These are phyloP conservation scores for Malbranchea zuffiana DNA, from an alignment of 2,329 filamentous ascomycete genomes.

Conservation along the genomic window DNA sequence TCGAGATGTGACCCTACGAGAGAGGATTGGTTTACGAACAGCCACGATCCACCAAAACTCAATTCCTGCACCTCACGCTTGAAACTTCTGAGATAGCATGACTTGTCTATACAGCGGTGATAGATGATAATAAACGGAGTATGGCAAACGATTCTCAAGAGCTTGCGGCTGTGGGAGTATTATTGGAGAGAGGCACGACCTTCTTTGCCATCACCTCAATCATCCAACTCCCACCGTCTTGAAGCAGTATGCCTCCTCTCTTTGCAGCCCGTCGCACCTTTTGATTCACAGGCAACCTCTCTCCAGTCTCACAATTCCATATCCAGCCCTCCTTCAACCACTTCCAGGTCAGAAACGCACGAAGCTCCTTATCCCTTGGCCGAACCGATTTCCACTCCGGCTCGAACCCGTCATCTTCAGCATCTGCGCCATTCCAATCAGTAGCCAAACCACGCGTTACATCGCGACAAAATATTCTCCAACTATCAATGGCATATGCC, in stretches of 20 bases:
- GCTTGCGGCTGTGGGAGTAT: too few species aligned
- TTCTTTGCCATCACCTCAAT: slow-evolving; percentile 23
- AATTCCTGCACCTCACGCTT: too few species aligned
- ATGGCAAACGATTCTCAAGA: too few species aligned
- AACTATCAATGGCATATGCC: slow-evolving; percentile 75
- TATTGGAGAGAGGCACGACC: too few species aligned
- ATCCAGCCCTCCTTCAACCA: slow-evolving; percentile 79
- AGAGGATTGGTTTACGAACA: too few species aligned
- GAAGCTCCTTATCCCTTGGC: slow-evolving; percentile 77
- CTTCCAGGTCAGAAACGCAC: slow-evolving; percentile 78
- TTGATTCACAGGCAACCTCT: slow-evolving; percentile 31
- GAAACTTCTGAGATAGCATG: too few species aligned
- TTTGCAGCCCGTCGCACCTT: slow-evolving; percentile 30
- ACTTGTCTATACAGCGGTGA: too few species aligned
- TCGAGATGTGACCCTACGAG: too few species aligned
- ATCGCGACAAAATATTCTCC: slow-evolving; percentile 88
- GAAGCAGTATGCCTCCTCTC: slow-evolving; percentile 31
- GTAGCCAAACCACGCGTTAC: slow-evolving; percentile 53
- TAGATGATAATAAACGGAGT: too few species aligned
- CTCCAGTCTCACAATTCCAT: slow-evolving; percentile 64
- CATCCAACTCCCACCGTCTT: slow-evolving; percentile 32
- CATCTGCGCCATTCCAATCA: slow-evolving; percentile 54
- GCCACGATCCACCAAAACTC: too few species aligned
- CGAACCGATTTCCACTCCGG: slow-evolving; percentile 86
- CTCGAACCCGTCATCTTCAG: slow-evolving; percentile 45